phyloP scores from a whole-genome alignment of 257 asterid species.

The Penstemon eatonii region DNA sequence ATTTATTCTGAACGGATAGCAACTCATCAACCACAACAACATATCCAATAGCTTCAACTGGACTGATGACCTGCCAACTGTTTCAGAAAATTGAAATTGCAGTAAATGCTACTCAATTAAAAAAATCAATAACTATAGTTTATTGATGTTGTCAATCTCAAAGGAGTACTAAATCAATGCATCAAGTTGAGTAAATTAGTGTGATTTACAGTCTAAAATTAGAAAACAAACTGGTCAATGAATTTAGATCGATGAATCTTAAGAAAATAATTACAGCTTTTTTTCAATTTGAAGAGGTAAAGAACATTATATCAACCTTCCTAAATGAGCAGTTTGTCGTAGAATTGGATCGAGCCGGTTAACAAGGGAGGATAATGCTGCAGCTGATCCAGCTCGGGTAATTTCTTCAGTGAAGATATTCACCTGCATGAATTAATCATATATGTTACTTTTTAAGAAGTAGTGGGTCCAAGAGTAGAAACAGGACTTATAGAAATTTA shows the following conservation, averaged over 20 bases:
- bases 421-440: conserved; percentile 52
- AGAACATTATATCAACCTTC: conserved; percentile 58
- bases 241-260: conserved; percentile 17
- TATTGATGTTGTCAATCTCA: conserved; percentile 6
- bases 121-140: conserved; percentile 18
- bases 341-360: conserved; percentile 96
- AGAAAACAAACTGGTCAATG: conserved; percentile 4
- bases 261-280: not conserved
- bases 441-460: conserved; percentile 26
- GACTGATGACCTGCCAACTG: conserved; percentile 99
- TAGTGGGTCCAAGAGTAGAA: conserved; percentile 14
- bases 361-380: conserved; percentile 89
- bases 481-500: conserved; percentile 18
- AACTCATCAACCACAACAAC: conserved; percentile 87
- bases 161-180: not conserved
- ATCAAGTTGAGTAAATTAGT: conserved; percentile 1
- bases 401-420: conserved; percentile 96
- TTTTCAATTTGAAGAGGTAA: not conserved
- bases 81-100: conserved; percentile 29
- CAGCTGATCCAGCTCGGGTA: conserved; percentile 97
- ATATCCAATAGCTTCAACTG: conserved; percentile 92
- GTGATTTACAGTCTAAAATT: conserved; percentile 13
- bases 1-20: conserved; percentile 81
- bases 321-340: conserved; percentile 85
- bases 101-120: conserved; percentile 22